A percentile compares a stretch with the other conserved stretches of the same genome.
phyloP scores from a whole-genome alignment of 148 eudicot genomes.

The Rhododendron williamsianum region DNA sequence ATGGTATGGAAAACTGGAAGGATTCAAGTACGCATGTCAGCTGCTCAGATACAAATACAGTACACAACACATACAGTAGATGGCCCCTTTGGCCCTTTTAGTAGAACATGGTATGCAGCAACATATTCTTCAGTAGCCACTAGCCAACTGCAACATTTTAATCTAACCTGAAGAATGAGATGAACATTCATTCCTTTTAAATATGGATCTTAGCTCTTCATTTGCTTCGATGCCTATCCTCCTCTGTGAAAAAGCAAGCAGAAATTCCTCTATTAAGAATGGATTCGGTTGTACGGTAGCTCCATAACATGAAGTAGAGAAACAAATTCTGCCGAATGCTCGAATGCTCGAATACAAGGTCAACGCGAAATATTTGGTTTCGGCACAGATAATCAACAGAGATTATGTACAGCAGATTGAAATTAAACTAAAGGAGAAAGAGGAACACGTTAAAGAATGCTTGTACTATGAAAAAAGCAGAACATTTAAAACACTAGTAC shows the following conservation, averaged over 20 bases:
- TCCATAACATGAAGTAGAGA: neutral
- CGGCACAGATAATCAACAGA: neutral
- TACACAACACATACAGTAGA: neutral
- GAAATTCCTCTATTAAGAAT: neutral
- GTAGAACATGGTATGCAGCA: neutral
- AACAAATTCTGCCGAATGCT: too few species aligned
- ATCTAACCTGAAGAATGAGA: slow-evolving; percentile 72
- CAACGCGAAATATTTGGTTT: neutral
- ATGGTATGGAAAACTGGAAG: too few species aligned
- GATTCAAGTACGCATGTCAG: neutral
- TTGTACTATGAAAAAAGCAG: neutral
- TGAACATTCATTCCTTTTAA: slow-evolving; percentile 83
- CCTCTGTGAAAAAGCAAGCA: slow-evolving; percentile 21
- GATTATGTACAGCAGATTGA: neutral
- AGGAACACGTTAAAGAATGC: neutral
- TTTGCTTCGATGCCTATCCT: slow-evolving; percentile 79
- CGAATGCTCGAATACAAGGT: too few species aligned
- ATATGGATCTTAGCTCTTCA: slow-evolving; percentile 77
- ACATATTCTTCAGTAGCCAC: neutral
- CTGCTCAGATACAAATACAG: neutral
- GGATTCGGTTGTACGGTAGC: too few species aligned
- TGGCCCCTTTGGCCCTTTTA: neutral
- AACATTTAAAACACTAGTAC: neutral
- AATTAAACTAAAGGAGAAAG: neutral
- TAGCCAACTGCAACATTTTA: slow-evolving; percentile 30